Evolutionary conservation across 352 stramenopile genomes (phyloP).

Genomic region (Phytophthora crassamura): DNA sequence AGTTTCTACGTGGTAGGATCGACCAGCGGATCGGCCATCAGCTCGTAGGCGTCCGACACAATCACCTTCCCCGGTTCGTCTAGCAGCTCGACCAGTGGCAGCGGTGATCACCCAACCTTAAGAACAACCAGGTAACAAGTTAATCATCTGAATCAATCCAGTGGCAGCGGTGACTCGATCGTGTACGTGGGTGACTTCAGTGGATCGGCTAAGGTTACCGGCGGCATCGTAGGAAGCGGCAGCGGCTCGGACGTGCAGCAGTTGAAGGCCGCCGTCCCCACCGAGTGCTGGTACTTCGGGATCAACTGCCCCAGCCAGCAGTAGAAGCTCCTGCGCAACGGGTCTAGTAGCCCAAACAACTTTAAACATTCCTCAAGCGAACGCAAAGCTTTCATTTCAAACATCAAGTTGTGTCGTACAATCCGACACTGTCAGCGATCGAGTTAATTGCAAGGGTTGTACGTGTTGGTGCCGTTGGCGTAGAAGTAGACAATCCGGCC

Average conservation of each 20-base stretch:
- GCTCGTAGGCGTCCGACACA: background rate
- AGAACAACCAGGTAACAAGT: no score
- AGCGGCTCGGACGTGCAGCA: background rate
- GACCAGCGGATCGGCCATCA: no score
- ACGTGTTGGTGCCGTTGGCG: conserved; percentile 39
- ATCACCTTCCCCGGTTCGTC: background rate
- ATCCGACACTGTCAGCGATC: conserved; percentile 22
- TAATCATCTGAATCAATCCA: no score
- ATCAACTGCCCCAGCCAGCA: background rate
- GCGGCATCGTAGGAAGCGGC: background rate
- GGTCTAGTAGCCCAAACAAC: no score
- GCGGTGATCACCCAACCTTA: no score
- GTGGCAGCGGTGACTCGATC: background rate
- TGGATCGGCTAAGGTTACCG: background rate
- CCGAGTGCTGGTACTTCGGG: conserved; percentile 10
- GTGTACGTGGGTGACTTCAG: background rate
- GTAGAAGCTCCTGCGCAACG: no score
- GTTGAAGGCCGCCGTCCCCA: background rate
- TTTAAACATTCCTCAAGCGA: no score
- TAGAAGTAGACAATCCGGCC: conserved; percentile 38
- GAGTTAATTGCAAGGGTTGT: conserved; percentile 12
- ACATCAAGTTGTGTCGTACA: no score
- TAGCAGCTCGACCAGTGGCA: no score
- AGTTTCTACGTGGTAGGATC: no score
- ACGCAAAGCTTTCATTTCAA: no score